Percentiles rank a stretch among this genome's conserved stretches.
These are phyloP conservation scores for Zostera marina DNA, from an alignment of 116 monocot species.

Conservation along the genomic window DNA sequence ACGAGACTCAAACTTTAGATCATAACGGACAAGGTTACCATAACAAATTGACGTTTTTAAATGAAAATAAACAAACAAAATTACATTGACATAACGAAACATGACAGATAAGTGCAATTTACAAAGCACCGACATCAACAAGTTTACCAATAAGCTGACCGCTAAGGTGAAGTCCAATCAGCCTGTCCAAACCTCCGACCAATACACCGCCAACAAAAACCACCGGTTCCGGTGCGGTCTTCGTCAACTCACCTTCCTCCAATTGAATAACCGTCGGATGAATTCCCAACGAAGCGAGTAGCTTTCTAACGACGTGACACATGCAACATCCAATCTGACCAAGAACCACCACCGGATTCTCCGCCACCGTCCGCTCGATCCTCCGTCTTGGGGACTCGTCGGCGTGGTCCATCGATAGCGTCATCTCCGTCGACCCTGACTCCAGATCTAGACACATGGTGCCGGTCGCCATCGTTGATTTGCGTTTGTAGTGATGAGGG, in stretches of 20 bases:
- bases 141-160: conserved; percentile 52
- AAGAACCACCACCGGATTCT: conserved; percentile 72
- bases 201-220: conserved; percentile 61
- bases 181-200: conserved; percentile 62
- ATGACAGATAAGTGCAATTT: neutral
- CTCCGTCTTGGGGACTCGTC: conserved; percentile 47
- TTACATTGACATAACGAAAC: too few relatives aligned
- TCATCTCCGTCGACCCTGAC: conserved; percentile 2
- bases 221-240: conserved; percentile 14
- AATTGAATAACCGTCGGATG: conserved; percentile 74
- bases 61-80: too few relatives aligned
- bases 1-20: too few relatives aligned
- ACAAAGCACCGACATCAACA: conserved; percentile 44
- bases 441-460: neutral
- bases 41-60: too few relatives aligned
- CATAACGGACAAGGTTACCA: too few relatives aligned
- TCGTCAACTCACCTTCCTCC: conserved; percentile 35
- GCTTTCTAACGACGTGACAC: conserved; percentile 67
- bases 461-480: neutral
- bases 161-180: conserved; percentile 69
- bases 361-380: conserved; percentile 43
- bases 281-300: conserved; percentile 48
- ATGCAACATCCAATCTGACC: conserved; percentile 51
- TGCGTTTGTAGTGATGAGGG: neutral
- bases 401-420: conserved; percentile 38